A percentile compares a stretch with the other conserved stretches of the same genome.
Evolutionary conservation across 1,139 yeast species (phyloP).

Genomic region (Debaryomyces psychrophilus): DNA sequence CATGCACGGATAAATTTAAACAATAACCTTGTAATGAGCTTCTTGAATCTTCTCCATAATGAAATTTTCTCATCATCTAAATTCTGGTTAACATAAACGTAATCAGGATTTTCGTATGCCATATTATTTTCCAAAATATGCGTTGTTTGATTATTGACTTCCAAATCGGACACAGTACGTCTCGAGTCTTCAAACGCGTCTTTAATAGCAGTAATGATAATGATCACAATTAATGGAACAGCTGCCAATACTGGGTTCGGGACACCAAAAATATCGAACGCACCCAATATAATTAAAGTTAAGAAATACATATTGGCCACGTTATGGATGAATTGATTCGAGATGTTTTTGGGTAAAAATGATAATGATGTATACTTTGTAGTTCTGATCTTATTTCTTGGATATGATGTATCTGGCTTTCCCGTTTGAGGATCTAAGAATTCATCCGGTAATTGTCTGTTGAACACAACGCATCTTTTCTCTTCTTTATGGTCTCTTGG

Average conservation of each 20-base stretch:
- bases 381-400: constrained; percentile 61
- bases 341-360: constrained; percentile 56
- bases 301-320: constrained; percentile 61
- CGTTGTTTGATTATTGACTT: constrained; percentile 54
- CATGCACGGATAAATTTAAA: constrained; percentile 32
- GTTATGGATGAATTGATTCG: constrained; percentile 51
- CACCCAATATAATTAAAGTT: constrained; percentile 53
- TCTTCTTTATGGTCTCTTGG: constrained; percentile 45
- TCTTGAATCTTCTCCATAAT: constrained; percentile 63
- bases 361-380: constrained; percentile 61
- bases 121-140: constrained; percentile 40
- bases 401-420: constrained; percentile 35
- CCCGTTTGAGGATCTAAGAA: constrained; percentile 52
- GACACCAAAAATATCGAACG: constrained; percentile 58
- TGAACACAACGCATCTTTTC: constrained; percentile 64
- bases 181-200: constrained; percentile 63
- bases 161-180: constrained; percentile 55
- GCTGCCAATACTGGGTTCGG: constrained; percentile 59
- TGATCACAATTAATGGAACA: constrained; percentile 62
- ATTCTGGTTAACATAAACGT: constrained; percentile 42
- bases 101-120: constrained; percentile 17
- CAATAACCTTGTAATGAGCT: constrained; percentile 42
- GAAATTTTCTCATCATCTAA: constrained; percentile 54
- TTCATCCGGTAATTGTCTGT: constrained; percentile 67
- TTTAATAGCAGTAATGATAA: constrained; percentile 54